These are phyloP conservation scores for Allantophomopsis lycopodina DNA, from an alignment of 2,329 filamentous ascomycete genomes.

Conservation along the genomic window DNA sequence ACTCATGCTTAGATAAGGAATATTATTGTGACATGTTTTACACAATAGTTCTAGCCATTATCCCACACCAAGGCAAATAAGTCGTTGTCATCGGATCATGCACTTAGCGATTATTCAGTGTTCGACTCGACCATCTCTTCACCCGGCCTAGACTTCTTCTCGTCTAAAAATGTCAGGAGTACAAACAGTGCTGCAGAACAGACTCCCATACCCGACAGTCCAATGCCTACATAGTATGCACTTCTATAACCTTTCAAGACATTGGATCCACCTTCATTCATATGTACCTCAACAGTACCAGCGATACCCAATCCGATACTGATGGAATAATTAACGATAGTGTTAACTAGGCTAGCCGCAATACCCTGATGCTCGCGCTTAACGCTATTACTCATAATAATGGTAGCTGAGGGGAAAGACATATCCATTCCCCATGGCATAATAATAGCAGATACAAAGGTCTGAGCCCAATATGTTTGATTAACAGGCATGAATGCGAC, in stretches of 20 bases:
- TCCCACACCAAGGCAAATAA: too few relatives aligned
- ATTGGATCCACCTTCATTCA: slow-evolving; percentile 8
- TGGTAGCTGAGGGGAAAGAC: slow-evolving; percentile 36
- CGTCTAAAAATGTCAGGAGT: too few relatives aligned
- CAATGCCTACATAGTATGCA: slow-evolving; percentile 27
- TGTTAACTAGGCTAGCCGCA: slow-evolving; percentile 33
- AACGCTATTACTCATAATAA: slow-evolving; percentile 38
- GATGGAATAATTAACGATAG: slow-evolving; percentile 26
- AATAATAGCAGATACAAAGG: slow-evolving; percentile 42
- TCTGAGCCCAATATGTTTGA: slow-evolving; percentile 45
- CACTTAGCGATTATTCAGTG: too few relatives aligned
- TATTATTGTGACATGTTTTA: too few relatives aligned
- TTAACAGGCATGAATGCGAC: slow-evolving; percentile 9
- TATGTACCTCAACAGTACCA: slow-evolving; percentile 21
- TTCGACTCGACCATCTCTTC: too few relatives aligned
- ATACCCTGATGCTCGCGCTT: slow-evolving; percentile 32
- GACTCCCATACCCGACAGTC: slow-evolving; percentile 19
- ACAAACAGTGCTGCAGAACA: slow-evolving; percentile 20
- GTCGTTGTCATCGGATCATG: too few relatives aligned
- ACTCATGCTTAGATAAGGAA: too few relatives aligned
- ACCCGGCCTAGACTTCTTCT: too few relatives aligned
- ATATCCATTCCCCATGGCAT: slow-evolving; percentile 43
- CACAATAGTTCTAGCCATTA: too few relatives aligned
- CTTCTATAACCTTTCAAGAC: slow-evolving; percentile 21
- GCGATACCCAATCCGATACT: slow-evolving; percentile 29